A percentile compares a stretch with the other conserved stretches of the same genome.
These are phyloP conservation scores for Trichopus zeylanicus DNA, from an alignment of 116 monocot species.

Conservation along the genomic window DNA sequence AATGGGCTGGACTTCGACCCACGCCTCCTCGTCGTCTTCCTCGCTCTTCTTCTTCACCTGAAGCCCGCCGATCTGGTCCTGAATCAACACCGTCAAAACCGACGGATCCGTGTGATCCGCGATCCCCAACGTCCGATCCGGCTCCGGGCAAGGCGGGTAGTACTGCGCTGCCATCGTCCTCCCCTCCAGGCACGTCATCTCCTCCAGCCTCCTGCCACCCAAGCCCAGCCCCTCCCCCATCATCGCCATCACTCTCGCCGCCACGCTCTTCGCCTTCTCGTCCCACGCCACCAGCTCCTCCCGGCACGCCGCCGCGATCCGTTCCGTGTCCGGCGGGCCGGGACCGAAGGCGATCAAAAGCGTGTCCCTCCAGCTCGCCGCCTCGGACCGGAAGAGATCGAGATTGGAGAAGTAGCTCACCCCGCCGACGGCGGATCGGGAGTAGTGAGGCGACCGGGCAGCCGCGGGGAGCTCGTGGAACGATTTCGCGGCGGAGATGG, in stretches of 20 bases:
- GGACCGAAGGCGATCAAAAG: conserved; percentile 31
- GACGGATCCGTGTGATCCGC: conserved; percentile 40
- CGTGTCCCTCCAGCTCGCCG: conserved; percentile 84
- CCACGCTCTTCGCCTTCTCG: neutral
- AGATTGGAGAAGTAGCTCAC: conserved; percentile 58
- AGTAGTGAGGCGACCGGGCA: conserved; percentile 19
- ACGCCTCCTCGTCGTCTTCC: conserved; percentile 18
- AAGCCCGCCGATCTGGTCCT: conserved; percentile 42
- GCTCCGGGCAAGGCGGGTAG: conserved; percentile 59
- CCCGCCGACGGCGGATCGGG: conserved; percentile 11
- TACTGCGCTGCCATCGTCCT: conserved; percentile 28
- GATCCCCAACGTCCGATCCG: conserved; percentile 30
- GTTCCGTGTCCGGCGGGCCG: conserved; percentile 13
- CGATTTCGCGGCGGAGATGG: conserved; percentile 35
- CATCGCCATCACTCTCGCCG: neutral
- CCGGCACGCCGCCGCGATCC: conserved; percentile 42
- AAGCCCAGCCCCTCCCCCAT: neutral
- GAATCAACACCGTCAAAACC: conserved; percentile 32
- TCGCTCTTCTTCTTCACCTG: too few species aligned
- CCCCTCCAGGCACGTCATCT: conserved; percentile 2
- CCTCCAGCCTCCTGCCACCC: neutral
- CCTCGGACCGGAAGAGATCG: conserved; percentile 50
- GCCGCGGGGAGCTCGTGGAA: conserved; percentile 47
- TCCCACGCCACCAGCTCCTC: conserved; percentile 44
- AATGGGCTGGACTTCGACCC: conserved; percentile 48